Base-by-base conservation (phyloP, 495 filamentous ascomycete genomes). In the Penicillium mononematosum region DNA sequence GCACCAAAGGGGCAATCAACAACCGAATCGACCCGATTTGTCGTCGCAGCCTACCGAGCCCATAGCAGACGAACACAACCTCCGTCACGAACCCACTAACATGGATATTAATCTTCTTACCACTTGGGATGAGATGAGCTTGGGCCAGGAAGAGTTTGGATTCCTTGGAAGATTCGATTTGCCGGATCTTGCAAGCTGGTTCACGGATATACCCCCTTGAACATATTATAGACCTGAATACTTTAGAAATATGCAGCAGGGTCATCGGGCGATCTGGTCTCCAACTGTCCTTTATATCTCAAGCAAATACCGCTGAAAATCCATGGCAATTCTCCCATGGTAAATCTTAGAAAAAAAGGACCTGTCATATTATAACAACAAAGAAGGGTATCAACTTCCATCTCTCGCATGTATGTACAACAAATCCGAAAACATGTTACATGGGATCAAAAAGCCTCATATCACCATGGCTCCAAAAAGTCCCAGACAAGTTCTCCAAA, bases 161-260 rank as follows among this genome's bases (percentile, higher is more conserved):
- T 73, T 73, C 38, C 54, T 68, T 25, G 63, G 65, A 4, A 56
- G 62, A 57, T 65, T 70, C 41, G 68, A 70, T 57, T 46, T 72
- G 20, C 61, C 62, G 1, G 69, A 71, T 68, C 64, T 82, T 66
- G 66, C 81, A 66, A 63, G 58, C 47, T 70, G 65, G 66, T 65
- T 71, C 31, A 49, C 61, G 0, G 63, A 69, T 55, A 45, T 82
- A 68, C 55, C 68, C 3, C 47, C 55, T 36, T 58, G 11, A 58
- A 58, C n/a, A 32, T 19, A 32, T 31, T n/a, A 39, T 17, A 8
- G 4, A 8, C n/a, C 16, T 17, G n/a, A 39, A 39, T 17, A 17
- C 2, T 39, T 7, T 17, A 39, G 6, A 38, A 17, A 39, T 9
- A 17, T 17, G 16, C 6, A 39, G 9, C n/a, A 39, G 36, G 36